Conservation (phyloP, 2,329 filamentous ascomycete genomes). For the Colletotrichum shisoi region DNA sequence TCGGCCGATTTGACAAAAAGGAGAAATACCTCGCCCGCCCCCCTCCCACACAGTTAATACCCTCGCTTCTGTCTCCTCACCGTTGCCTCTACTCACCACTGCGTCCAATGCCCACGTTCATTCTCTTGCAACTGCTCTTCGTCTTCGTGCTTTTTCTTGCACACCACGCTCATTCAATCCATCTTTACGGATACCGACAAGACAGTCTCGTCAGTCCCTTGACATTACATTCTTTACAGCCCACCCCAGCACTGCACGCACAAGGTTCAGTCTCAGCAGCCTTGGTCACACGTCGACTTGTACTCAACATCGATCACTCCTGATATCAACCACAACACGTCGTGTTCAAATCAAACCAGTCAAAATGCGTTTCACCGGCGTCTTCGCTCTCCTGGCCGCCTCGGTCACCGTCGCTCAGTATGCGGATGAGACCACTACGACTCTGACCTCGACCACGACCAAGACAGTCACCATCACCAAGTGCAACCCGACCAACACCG, state of each 20-base stretch:
- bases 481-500: slow-evolving; percentile 55
- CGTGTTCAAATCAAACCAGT: slow-evolving; percentile 33
- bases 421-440: slow-evolving; percentile 49
- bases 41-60: slow-evolving; percentile 12
- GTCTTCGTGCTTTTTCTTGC: slow-evolving; percentile 35
- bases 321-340: background rate
- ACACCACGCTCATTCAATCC: slow-evolving; percentile 29
- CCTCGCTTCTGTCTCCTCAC: slow-evolving; percentile 15
- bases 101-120: slow-evolving; percentile 36
- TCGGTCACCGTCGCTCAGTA: slow-evolving; percentile 50
- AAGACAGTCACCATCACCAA: slow-evolving; percentile 57
- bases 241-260: slow-evolving; percentile 11
- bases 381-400: slow-evolving; percentile 54
- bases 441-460: slow-evolving; percentile 56
- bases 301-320: slow-evolving; percentile 21
- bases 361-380: slow-evolving; percentile 58
- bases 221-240: slow-evolving; percentile 28
- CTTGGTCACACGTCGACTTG: slow-evolving; percentile 25
- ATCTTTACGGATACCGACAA: slow-evolving; percentile 26
- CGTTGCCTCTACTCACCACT: slow-evolving; percentile 25
- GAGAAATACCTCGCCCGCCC: slow-evolving; percentile 38
- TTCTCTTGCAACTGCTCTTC: slow-evolving; percentile 37
- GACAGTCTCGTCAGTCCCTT: slow-evolving; percentile 33
- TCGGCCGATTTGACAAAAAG: slow-evolving; percentile 28
- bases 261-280: slow-evolving; percentile 9